Evolutionary conservation across 139 green algal species (phyloP), one percentile per base, ranked within the genome.

Genomic region (Diplosphaera chodatii): DNA sequence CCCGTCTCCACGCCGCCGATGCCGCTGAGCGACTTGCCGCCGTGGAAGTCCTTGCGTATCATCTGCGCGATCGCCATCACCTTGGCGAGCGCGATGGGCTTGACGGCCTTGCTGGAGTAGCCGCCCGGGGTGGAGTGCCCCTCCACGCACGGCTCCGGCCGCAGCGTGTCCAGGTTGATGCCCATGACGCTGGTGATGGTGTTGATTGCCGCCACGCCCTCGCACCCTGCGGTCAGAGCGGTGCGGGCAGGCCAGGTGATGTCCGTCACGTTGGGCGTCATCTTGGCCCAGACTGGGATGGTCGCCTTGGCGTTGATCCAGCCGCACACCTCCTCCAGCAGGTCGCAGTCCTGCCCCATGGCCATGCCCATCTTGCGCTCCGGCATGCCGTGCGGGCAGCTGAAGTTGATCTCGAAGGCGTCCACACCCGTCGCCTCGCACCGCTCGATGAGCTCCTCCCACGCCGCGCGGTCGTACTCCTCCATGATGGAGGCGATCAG

Each of bases 191-290:
- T 89, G 40, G 83, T 80, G 74, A 95, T 95, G 71, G 90, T 95
- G 83, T 95, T 95, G 77, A 95, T 95, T 48, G 90, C 90, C 13
- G 86, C 40, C 40, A 96, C 81, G 66, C 89, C 85, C 76, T 94
- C 83, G 68, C 83, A 86, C 27, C 79, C 76, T 88, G 74, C 5
- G 32, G 59, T 30, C 32, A 93, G 73, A 3, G 88, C 81, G 6
- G 78, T 78, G 3, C 59, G 67, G 0, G 88, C 83, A 0, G 90
- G 91, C 31, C 75, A 30, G 15, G 87, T 90, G 77, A 97, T 95
- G 72, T 97, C 91, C 3, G 95, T 99, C 67, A 99, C 89, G 88
- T 99, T 99, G 34, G 94, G 94, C 10, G 94, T 98, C 94, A 99
- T 98, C 83, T 99, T 99, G 71, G 91, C 91, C 94, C 94, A 99